Evolutionary conservation across 1,139 yeast species (phyloP).

Genomic region (Wickerhamiella infanticola): DNA sequence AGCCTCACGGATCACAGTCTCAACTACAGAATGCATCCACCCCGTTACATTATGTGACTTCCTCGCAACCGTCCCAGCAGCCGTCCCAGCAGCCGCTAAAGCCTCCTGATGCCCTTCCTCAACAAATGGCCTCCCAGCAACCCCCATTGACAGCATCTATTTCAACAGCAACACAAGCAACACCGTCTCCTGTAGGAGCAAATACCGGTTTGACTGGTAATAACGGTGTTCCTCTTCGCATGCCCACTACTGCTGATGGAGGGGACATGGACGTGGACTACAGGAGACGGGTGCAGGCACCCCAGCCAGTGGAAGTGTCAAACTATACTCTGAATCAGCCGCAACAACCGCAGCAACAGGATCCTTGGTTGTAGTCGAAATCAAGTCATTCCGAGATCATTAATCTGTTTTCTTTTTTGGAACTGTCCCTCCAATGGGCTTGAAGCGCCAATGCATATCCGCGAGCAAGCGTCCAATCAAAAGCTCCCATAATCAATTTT

Average conservation of each 20-base stretch:
- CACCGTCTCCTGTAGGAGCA: not conserved
- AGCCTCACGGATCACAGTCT: too few relatives aligned
- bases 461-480: too few relatives aligned
- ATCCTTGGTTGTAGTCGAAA: not conserved
- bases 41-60: not conserved
- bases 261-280: not conserved
- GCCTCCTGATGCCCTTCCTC: not conserved
- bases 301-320: not conserved
- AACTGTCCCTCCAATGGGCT: too few relatives aligned
- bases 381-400: too few relatives aligned
- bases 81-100: not conserved
- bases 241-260: not conserved
- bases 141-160: not conserved
- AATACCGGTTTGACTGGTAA: not conserved
- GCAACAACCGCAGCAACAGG: not conserved
- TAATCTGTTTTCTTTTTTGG: too few relatives aligned
- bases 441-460: too few relatives aligned
- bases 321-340: not conserved
- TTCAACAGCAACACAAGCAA: not conserved
- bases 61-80: not conserved
- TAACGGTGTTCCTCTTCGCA: not conserved
- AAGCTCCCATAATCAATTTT: too few relatives aligned
- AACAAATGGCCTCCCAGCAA: not conserved
- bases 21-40: too few relatives aligned
- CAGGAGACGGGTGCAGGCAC: not conserved